phyloP scores from a whole-genome alignment of 1,284 basidiomycete genomes.

The Microbotryum violaceum region DNA sequence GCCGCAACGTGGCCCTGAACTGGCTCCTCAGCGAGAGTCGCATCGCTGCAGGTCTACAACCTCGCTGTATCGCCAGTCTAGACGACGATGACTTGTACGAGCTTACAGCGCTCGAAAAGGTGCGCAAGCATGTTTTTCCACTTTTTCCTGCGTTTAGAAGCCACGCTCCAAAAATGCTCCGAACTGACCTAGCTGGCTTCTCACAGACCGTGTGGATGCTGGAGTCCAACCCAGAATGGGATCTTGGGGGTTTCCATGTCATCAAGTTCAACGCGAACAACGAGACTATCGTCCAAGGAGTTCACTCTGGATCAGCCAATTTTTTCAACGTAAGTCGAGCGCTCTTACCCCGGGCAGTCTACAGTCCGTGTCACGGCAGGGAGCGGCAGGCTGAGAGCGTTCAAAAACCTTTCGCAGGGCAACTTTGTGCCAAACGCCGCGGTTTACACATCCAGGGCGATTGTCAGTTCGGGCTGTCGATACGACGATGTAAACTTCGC shows the following conservation, averaged over 20 bases:
- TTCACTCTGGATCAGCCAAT: constrained; percentile 23
- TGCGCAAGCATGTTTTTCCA: not conserved
- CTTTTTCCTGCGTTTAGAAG: too few species aligned
- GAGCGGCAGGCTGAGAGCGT: not conserved
- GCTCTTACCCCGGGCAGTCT: not conserved
- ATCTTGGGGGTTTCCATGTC: constrained; percentile 25
- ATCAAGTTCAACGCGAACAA: constrained; percentile 25
- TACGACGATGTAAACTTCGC: constrained; percentile 19
- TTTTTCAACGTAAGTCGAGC: constrained; percentile 9
- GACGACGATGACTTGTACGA: constrained; percentile 31
- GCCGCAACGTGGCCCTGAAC: constrained; percentile 22
- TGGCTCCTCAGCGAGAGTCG: constrained; percentile 12
- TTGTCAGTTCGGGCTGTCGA: constrained; percentile 14
- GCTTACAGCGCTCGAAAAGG: constrained; percentile 23
- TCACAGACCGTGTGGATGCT: constrained; percentile 27
- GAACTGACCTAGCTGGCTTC: too few species aligned
- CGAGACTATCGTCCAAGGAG: constrained; percentile 19
- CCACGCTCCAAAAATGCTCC: not conserved
- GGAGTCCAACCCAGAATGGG: constrained; percentile 27
- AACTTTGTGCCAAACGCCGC: constrained; percentile 25
- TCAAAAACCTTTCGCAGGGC: constrained; percentile 6
- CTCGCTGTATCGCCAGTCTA: constrained; percentile 21
- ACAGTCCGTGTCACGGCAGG: not conserved
- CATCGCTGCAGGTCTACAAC: not conserved
- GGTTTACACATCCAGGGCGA: constrained; percentile 10